phyloP scores from a whole-genome alignment of 2,329 filamentous ascomycete species.

The Aspergillus sp. region DNA sequence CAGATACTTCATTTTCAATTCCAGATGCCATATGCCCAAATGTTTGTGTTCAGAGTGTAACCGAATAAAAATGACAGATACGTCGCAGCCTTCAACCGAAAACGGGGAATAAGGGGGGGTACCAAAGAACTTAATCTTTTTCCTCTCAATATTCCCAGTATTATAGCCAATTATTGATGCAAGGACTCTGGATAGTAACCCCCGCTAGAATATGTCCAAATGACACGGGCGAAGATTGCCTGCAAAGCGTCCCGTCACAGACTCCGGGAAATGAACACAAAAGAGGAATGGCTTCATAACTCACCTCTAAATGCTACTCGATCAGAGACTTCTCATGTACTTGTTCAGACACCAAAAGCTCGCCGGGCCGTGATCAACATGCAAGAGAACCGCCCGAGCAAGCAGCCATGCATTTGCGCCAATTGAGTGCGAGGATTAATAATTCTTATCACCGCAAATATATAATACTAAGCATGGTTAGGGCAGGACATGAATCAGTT shows the following conservation, averaged over 20 bases:
- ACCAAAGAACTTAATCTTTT: no score
- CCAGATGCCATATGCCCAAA: not conserved
- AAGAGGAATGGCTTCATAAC: no score
- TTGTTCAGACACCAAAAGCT: not conserved
- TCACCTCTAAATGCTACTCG: not conserved
- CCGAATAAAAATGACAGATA: not conserved
- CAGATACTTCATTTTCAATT: not conserved
- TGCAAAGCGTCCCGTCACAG: no score
- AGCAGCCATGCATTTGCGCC: no score
- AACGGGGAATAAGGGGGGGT: not conserved
- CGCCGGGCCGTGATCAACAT: not conserved
- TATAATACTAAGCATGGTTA: no score
- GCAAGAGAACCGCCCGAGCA: not conserved
- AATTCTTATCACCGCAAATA: no score
- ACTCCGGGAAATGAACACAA: no score
- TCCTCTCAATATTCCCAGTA: no score
- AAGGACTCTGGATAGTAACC: not conserved
- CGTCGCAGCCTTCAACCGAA: not conserved
- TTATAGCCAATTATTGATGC: not conserved
- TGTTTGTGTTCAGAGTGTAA: not conserved
- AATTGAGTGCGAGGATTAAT: no score
- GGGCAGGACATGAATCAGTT: no score
- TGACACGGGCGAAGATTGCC: no score
- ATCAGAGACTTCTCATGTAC: not conserved
- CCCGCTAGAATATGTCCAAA: not conserved